Base-by-base conservation (phyloP, 164 flowering plant genomes). In the Chimonanthus salicifolius region DNA sequence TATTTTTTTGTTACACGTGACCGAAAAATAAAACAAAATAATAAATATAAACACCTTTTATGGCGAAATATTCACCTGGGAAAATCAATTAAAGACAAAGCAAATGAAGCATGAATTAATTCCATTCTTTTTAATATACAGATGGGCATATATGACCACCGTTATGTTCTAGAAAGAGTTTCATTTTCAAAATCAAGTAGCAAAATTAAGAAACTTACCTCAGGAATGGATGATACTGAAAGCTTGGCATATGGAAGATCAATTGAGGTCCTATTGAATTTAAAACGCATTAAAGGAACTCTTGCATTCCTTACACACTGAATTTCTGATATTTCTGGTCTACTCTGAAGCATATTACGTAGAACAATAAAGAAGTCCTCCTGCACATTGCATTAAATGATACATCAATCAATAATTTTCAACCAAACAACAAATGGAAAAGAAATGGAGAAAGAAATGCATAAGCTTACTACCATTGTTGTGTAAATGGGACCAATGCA, bases 401-500 rank as follows among this genome's bases (percentile, higher is more conserved):
- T 33, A 33, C 33, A 33, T 33, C 33, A 33, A 33, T 33, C 33
- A 9, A 20, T 15, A 62, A 71, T 21, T 71, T 48, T 18, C 2
- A 44, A 4, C 10, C 46, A 33, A 33, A 58, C 16, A 58, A 58
- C n/a, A 5, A n/a, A 54, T 54, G 4, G 60, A 54, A 54, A 10
- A 16, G 60, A 54, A 54, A 54, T 16, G 33, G 49, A 45, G 21
- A 13, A 70, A 75, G 66, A 50, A 33, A 33, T 13, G 11, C 58
- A 50, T 11, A 20, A 72, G 71, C 90, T 81, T 75, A 88, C 90
- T 4, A 73, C 76, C 77, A 85, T 77, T 45, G 82, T 82, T 11
- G 89, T 86, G 82, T 83, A 87, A 71, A 18, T 73, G 50, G 92
- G 92, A 4, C 85, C 90, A 71, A 88, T 81, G 78, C 90, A 88